These are phyloP conservation scores for Kickxella alabastrina DNA, from an alignment of 192 early-diverging fungal genomes.

Conservation along the genomic window DNA sequence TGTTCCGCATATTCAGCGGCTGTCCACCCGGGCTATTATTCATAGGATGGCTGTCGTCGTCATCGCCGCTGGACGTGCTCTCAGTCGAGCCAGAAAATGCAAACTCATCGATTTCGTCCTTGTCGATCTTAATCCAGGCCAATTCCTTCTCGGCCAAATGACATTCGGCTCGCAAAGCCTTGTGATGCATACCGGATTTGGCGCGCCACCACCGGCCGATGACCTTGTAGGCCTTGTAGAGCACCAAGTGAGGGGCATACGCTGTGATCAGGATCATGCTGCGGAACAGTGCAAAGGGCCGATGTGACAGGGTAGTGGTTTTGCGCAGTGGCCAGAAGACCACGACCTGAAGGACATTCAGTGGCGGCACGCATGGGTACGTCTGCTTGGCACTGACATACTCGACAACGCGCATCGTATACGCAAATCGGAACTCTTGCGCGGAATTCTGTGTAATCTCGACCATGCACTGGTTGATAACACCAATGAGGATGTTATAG, in stretches of 20 bases:
- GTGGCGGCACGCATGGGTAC: constrained; percentile 38
- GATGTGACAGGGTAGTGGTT: constrained; percentile 11
- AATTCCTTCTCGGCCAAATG: constrained; percentile 30
- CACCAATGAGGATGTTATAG: constrained; percentile 43
- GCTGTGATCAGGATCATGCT: constrained; percentile 18
- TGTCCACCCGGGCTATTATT: too few species aligned
- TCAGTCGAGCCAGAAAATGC: constrained; percentile 6
- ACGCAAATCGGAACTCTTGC: constrained; percentile 38
- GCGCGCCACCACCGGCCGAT: constrained; percentile 25
- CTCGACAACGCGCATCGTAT: constrained; percentile 32
- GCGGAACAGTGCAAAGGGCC: constrained; percentile 24
- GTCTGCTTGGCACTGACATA: constrained; percentile 39
- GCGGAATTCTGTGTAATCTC: constrained; percentile 33
- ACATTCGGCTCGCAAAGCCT: constrained; percentile 23
- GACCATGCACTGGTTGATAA: constrained; percentile 42
- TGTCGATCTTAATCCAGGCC: constrained; percentile 16
- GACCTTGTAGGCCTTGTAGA: constrained; percentile 12
- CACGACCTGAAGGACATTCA: constrained; percentile 27
- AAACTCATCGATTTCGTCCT: constrained; percentile 19
- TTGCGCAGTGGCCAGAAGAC: constrained; percentile 36
- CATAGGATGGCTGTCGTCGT: background rate
- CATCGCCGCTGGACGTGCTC: background rate
- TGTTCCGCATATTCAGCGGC: too few species aligned
- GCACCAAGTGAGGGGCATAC: constrained; percentile 24
- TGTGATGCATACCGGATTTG: constrained; percentile 19